A percentile compares a stretch with the other conserved stretches of the same genome.
These are phyloP conservation scores for Colletotrichum lindemuthianum DNA, from an alignment of 2,329 filamentous ascomycete species.

Conservation along the genomic window DNA sequence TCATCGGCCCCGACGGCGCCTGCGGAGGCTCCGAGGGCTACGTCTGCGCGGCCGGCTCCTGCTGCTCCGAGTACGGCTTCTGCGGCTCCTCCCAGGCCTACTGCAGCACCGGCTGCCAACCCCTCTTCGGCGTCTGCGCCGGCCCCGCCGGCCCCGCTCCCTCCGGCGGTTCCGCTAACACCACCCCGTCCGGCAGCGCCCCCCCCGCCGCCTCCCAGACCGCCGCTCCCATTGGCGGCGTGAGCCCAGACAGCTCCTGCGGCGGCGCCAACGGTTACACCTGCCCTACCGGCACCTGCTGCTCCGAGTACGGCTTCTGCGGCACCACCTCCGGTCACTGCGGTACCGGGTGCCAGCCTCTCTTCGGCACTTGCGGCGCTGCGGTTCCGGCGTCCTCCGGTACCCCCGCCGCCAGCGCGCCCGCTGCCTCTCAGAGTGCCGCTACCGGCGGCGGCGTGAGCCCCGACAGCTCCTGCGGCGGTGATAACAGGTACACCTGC, in stretches of 20 bases:
- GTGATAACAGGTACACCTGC: conserved; percentile 26
- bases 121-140: conserved; percentile 36
- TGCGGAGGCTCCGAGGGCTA: conserved; percentile 34
- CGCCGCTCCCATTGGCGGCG: conserved; percentile 4
- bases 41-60: conserved; percentile 32
- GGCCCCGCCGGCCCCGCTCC: conserved; percentile 23
- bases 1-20: conserved; percentile 29
- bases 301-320: conserved; percentile 37
- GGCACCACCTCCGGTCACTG: conserved; percentile 37
- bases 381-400: not conserved
- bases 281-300: conserved; percentile 32
- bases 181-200: not conserved
- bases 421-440: conserved; percentile 13
- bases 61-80: conserved; percentile 38
- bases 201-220: conserved; percentile 15
- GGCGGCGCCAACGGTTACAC: conserved; percentile 29
- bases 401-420: conserved; percentile 14
- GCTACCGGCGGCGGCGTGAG: conserved; percentile 29
- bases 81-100: conserved; percentile 36
- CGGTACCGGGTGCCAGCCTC: conserved; percentile 27
- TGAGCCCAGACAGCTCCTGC: conserved; percentile 27
- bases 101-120: conserved; percentile 38
- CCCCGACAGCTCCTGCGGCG: conserved; percentile 30
- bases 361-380: conserved; percentile 25
- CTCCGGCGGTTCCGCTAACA: conserved; percentile 8